Percentiles rank a stretch among this genome's conserved stretches.
Conservation (phyloP, 257 asterid species). For the Avicennia marina region DNA sequence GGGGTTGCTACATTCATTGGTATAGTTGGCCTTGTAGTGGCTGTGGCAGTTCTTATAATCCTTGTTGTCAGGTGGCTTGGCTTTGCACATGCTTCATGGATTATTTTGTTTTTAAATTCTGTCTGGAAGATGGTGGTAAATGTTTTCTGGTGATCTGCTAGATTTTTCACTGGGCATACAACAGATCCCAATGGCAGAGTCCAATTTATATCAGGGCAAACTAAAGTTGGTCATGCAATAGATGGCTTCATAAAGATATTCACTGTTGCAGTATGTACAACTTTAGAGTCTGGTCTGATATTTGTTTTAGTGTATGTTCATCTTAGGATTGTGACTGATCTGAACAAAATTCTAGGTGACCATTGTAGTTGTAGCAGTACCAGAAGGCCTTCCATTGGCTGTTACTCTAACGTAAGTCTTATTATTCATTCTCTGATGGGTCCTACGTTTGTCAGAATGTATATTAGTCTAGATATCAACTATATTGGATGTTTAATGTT, state of each 20-base stretch:
- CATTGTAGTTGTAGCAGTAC: conserved; percentile 93
- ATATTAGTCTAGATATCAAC: no score
- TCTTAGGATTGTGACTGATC: conserved; percentile 16
- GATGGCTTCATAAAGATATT: conserved; percentile 75
- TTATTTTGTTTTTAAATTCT: neutral
- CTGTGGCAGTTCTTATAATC: conserved; percentile 56
- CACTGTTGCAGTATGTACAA: conserved; percentile 81
- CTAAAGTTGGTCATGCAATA: conserved; percentile 56
- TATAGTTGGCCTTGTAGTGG: conserved; percentile 76
- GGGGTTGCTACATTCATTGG: conserved; percentile 98
- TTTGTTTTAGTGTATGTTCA: neutral
- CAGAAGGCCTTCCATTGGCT: conserved; percentile 97
- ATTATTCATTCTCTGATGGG: neutral
- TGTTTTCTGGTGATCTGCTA: neutral
- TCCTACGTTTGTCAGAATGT: no score
- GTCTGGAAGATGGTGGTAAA: neutral
- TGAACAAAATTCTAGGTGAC: conserved; percentile 54
- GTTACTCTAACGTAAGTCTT: conserved; percentile 65
- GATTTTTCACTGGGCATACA: conserved; percentile 76
- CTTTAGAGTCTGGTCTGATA: conserved; percentile 5
- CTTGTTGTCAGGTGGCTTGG: conserved; percentile 61
- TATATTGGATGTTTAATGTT: no score
- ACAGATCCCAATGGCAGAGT: conserved; percentile 48
- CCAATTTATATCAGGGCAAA: conserved; percentile 64
- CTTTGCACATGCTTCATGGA: neutral